Percentiles rank a stretch among this genome's conserved stretches.
These are phyloP conservation scores for Batkoa obscura DNA, from an alignment of 371 early-diverging fungal genomes.

Conservation along the genomic window DNA sequence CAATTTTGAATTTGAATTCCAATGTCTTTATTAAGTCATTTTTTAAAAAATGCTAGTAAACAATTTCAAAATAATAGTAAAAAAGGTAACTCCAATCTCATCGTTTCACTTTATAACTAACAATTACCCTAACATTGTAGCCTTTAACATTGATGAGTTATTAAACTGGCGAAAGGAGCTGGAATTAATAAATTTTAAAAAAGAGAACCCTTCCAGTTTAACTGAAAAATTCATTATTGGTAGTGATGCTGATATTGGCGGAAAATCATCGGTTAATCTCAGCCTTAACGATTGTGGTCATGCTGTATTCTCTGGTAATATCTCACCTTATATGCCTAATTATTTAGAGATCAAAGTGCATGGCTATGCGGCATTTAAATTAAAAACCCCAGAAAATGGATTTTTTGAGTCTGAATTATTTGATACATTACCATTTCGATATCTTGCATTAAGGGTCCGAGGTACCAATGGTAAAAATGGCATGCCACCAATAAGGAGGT, in stretches of 20 bases:
- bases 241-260: slow-evolving; percentile 81
- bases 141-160: slow-evolving; percentile 21
- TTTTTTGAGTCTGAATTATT: slow-evolving; percentile 61
- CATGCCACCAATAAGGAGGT: slow-evolving; percentile 40
- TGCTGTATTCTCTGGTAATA: slow-evolving; percentile 56
- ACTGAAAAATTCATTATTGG: slow-evolving; percentile 55
- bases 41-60: no score
- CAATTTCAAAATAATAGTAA: no score
- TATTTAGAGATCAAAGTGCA: slow-evolving; percentile 49
- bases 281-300: not conserved
- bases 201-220: slow-evolving; percentile 23
- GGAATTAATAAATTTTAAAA: slow-evolving; percentile 36
- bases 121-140: slow-evolving; percentile 5
- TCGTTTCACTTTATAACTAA: not conserved
- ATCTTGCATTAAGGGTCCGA: slow-evolving; percentile 56
- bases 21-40: no score
- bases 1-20: no score
- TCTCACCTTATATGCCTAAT: slow-evolving; percentile 57
- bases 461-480: slow-evolving; percentile 14
- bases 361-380: slow-evolving; percentile 79
- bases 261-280: slow-evolving; percentile 11
- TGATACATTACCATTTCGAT: slow-evolving; percentile 71
- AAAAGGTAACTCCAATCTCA: no score
- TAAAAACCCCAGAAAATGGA: slow-evolving; percentile 32
- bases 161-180: slow-evolving; percentile 42